Percentiles rank a stretch among this genome's conserved stretches.
These are phyloP conservation scores for Mollisiaceae sp. DNA, from an alignment of 2,329 filamentous ascomycete genomes.

Conservation along the genomic window DNA sequence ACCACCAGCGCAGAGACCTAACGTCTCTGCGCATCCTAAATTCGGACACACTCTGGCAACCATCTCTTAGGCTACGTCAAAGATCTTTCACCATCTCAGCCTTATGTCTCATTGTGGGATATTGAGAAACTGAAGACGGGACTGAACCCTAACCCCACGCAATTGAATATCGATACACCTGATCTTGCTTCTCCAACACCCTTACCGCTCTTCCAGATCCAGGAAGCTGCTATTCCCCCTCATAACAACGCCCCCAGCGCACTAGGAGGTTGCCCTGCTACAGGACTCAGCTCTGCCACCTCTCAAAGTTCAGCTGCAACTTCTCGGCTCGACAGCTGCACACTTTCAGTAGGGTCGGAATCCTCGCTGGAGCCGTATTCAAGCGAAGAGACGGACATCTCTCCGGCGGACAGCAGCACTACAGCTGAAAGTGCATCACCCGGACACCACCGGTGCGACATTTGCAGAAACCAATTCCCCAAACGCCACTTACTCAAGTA, in stretches of 20 bases:
- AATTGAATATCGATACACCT: slow-evolving; percentile 6
- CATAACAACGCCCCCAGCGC: background rate
- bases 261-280: background rate
- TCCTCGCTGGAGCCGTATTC: background rate
- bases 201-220: background rate
- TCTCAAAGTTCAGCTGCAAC: background rate
- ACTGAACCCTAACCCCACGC: slow-evolving; percentile 4
- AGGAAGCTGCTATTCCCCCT: background rate
- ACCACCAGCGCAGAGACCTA: background rate
- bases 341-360: background rate
- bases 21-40: background rate
- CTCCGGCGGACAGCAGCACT: background rate
- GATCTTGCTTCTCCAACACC: slow-evolving; percentile 4
- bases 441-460: background rate
- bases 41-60: background rate
- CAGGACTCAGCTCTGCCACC: background rate
- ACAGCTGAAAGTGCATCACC: background rate
- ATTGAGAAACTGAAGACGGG: slow-evolving; percentile 6
- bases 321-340: background rate
- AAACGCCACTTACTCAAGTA: slow-evolving; percentile 5
- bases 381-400: background rate
- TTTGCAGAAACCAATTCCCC: background rate
- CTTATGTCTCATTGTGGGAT: slow-evolving; percentile 2
- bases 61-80: background rate
- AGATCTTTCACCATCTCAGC: background rate